Evolutionary conservation across 176 grass and related monocot species (phyloP).

Genomic region (Phoenix dactylifera): DNA sequence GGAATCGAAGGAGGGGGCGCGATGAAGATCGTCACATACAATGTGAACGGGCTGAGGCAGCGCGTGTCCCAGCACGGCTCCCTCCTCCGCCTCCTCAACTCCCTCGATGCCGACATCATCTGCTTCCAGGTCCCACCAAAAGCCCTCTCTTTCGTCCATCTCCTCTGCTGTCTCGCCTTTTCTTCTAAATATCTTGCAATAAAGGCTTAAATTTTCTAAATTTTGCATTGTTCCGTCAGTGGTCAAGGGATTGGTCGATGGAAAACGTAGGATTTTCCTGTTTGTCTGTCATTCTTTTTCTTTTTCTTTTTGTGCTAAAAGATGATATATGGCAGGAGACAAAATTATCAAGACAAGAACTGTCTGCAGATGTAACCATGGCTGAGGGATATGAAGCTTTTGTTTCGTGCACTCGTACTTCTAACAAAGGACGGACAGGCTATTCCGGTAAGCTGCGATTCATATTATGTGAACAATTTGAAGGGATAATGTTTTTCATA

Average conservation of each 20-base stretch:
- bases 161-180: not conserved
- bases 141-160: not conserved
- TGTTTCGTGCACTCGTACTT: constrained; percentile 64
- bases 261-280: not conserved
- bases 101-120: constrained; percentile 89
- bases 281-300: not conserved
- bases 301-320: constrained; percentile 6
- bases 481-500: too few relatives aligned
- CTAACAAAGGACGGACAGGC: constrained; percentile 45
- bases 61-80: constrained; percentile 85
- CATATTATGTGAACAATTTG: too few relatives aligned
- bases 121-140: constrained; percentile 68
- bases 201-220: too few relatives aligned
- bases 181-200: too few relatives aligned
- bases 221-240: too few relatives aligned
- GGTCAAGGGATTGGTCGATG: not conserved
- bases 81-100: constrained; percentile 75
- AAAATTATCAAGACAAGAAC: constrained; percentile 71
- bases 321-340: constrained; percentile 53
- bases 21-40: constrained; percentile 94
- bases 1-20: too few relatives aligned
- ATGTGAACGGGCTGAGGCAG: constrained; percentile 89
- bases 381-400: constrained; percentile 91
- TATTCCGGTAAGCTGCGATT: constrained; percentile 57
- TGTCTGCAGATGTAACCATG: constrained; percentile 75